Base-by-base conservation (phyloP, 2,329 filamentous ascomycete species). In the Gremmenia infestans region DNA sequence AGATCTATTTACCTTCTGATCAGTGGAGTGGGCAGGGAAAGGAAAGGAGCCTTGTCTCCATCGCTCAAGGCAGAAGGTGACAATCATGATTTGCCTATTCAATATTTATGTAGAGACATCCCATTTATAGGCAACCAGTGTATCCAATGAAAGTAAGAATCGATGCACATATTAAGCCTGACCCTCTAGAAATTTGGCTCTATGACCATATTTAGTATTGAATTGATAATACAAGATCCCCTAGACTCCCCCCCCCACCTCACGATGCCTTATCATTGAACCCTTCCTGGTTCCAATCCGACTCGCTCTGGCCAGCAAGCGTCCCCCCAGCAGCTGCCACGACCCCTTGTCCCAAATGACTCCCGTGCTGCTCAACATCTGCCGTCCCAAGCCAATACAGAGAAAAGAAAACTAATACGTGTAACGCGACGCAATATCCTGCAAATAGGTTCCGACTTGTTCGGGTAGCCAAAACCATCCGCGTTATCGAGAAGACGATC, bases 381-480 rank as follows among this genome's bases (percentile, higher is more conserved):
- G 78, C 76, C 3, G 83, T 82, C 57, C 89, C 89, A 68, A 91
- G 84, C 82, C 86, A 92, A 73, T 93, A 97, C 59, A 97, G 76
- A 72, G 91, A 88, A 63, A 87, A 78, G 68, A 99, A 94, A 2
- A 97, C 86, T 48, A 99, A 74, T 46, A 97, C 68, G 75, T 99
- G 94, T 63, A 99, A 78, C 36, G 86, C 90, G 37, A 97, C 76
- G 71, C 93, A 95, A 72, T 99, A 99, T 11, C 83, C 85, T 0
- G 92, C 94, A 73, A 99, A 99, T 57, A 99, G 72, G 71, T 97
- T 99, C 61, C 95, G 82, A 74, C 91, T 97, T 28, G 88, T 89
- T 59, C 94, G 80, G 48, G 91, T 96, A 51, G 92, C 90, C 60
- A 99, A 78, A 48, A 99, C 90, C 76, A 96, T 89, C 55, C 91